Conservation (phyloP, 1,139 yeast species). For the Magnusiomyces sp. region DNA sequence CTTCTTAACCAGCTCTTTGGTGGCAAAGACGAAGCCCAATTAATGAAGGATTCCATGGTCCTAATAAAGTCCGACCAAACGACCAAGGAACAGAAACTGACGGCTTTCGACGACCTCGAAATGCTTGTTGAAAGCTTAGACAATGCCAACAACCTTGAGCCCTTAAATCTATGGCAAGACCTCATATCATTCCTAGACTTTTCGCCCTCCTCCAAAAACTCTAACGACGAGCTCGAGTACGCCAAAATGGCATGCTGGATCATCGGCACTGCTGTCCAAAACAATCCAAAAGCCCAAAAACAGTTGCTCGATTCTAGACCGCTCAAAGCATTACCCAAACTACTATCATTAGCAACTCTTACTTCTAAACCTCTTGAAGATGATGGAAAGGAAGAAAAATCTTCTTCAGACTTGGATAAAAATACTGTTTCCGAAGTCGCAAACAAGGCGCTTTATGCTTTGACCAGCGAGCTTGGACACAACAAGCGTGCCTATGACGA, state of each 20-base stretch:
- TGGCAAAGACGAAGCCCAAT: conserved; percentile 73
- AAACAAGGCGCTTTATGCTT: conserved; percentile 68
- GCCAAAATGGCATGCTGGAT: conserved; percentile 55
- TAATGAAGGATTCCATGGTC: conserved; percentile 67
- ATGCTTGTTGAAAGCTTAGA: conserved; percentile 91
- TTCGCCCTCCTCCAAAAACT: conserved; percentile 24
- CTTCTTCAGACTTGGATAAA: background rate
- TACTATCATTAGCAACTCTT: conserved; percentile 37
- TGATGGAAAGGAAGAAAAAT: background rate
- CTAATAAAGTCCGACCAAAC: conserved; percentile 51
- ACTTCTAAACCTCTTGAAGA: background rate
- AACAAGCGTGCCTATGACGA: conserved; percentile 45
- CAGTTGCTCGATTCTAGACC: conserved; percentile 38
- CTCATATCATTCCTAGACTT: conserved; percentile 45
- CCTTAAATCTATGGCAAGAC: conserved; percentile 71
- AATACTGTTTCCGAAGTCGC: conserved; percentile 29
- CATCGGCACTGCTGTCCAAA: conserved; percentile 88
- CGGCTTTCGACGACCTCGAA: conserved; percentile 86
- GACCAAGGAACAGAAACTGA: conserved; percentile 40
- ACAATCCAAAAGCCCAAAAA: conserved; percentile 66
- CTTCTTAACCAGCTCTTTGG: conserved; percentile 73
- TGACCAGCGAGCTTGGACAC: conserved; percentile 70
- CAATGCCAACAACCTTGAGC: conserved; percentile 88
- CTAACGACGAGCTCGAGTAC: background rate
- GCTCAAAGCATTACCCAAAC: conserved; percentile 40